Evolutionary conservation across 257 asterid species (phyloP).

Genomic region (Solanum verrucosum): DNA sequence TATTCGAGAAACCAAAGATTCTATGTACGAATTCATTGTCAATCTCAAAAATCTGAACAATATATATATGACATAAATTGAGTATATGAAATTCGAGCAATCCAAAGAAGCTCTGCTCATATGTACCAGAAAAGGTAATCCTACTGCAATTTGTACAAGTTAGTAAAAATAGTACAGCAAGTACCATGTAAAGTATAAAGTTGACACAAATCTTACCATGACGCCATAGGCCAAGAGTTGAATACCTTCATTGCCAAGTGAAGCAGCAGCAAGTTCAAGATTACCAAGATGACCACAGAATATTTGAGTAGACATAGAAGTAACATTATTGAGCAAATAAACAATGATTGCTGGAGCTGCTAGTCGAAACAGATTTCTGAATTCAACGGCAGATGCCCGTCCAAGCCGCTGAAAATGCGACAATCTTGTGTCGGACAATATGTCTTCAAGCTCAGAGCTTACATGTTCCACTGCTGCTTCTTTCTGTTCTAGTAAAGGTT

Average conservation of each 20-base stretch:
- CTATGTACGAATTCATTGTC: not conserved
- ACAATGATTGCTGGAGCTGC: slow-evolving; percentile 36
- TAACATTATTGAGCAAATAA: slow-evolving; percentile 25
- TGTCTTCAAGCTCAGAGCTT: slow-evolving; percentile 26
- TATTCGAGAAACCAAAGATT: not conserved
- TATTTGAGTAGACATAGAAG: slow-evolving; percentile 37
- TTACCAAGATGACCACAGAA: slow-evolving; percentile 40
- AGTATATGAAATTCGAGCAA: not conserved
- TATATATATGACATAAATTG: not conserved
- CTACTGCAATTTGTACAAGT: not conserved
- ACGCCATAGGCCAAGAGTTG: slow-evolving; percentile 36
- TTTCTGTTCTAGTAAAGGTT: not conserved
- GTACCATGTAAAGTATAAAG: not conserved
- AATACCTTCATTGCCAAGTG: slow-evolving; percentile 35
- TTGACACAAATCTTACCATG: slow-evolving; percentile 15
- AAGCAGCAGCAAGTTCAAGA: slow-evolving; percentile 30
- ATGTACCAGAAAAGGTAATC: not conserved
- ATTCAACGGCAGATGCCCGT: slow-evolving; percentile 10
- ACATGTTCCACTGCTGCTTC: not conserved
- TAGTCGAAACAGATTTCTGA: slow-evolving; percentile 13
- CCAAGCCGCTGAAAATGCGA: not conserved
- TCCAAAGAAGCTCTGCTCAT: not conserved
- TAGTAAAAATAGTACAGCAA: not conserved
- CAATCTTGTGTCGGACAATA: slow-evolving; percentile 11
- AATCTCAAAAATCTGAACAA: not conserved